Evolutionary conservation across 2,329 filamentous ascomycete species (phyloP), one percentile per base, ranked within the genome.

Genomic region (Epicoccum sorghinum): DNA sequence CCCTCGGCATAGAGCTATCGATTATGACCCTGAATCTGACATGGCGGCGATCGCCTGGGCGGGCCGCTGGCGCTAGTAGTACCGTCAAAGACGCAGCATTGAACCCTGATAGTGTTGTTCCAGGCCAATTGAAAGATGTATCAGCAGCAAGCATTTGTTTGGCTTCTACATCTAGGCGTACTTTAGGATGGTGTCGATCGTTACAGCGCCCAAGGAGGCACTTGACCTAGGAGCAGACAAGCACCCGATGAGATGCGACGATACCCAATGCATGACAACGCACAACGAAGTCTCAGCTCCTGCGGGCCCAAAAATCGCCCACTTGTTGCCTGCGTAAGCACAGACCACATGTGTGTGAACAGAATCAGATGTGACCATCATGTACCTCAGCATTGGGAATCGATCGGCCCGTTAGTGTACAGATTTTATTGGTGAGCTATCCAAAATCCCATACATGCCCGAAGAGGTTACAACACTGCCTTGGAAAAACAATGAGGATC

Each of bases 381-480:
- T 29, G 44, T 14, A 9, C 27, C 9, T 9, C 27, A 29, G 35
- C n/a, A n/a, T 38, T 48, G 29, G 44, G 24, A n/a, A 29, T 7
- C 13, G 22, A 33, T 45, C 40, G 51, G 51, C 27, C 51, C 51
- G 44, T 40, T 44, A 45, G 27, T 14, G 23, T 38, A 39, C 51
- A 45, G 29, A 23, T 23, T 40, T 43, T 5, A 10, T 38, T 37
- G 24, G 32, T 37, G 30, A 18, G 18, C 18, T n/a, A 47, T 27
- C 4, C n/a, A 42, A 30, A 18, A 25, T 14, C 22, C 22, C 39
- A 43, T 33, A 22, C 39, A 43, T 7, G 9, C 27, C 27, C 9
- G 27, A 29, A 29, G 27, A 6, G 9, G 27, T 29, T 29, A 29
- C 27, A 9, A 29, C 9, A 9, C 9, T 29, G 6, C 32, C 32